Evolutionary conservation across 495 filamentous ascomycete species (phyloP), one percentile per base, ranked within the genome.

Genomic region (Elasticomyces elasticus): DNA sequence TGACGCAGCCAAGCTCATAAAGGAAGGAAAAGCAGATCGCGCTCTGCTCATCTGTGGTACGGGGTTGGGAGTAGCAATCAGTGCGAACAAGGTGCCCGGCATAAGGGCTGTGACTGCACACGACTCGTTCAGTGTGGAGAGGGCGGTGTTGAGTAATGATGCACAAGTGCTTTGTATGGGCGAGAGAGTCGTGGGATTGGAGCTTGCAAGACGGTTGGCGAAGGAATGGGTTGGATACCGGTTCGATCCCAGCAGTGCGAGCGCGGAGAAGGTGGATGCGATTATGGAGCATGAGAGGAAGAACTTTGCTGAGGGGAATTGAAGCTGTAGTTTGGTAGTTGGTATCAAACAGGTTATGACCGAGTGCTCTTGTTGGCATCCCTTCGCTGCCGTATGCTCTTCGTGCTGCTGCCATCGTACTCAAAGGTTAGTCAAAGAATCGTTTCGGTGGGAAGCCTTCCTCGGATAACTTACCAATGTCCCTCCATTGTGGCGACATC

Each of bases 161-260:
- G 86, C 85, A 23, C 87, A 94, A 69, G 87, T 94, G 33, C 77
- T 94, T 25, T 94, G 87, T 70, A 84, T 94, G 76, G 87, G 87
- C 1, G 84, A 94, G 74, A 74, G 87, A 33, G 87, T 94, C 6
- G 78, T 94, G 25, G 87, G 87, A 0, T 63, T 89, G 27, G 87
- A 94, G 64, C 68, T 94, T 27, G 87, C 87, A 33, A 76, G 85
- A 66, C 74, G 83, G 66, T 69, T 94, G 56, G 87, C 82, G 13
- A 80, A 77, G 62, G 87, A 91, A 73, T 94, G 85, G 85, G 64
- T 94, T 40, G 83, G 79, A 47, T 91, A 89, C 68, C 74, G 81
- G 44, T 94, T 91, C 69, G 87, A 94, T 68, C 75, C 80, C 52
- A 76, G 72, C 17, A 58, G 55, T 41, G 49, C 55, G 26, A 58